A percentile compares a stretch with the other conserved stretches of the same genome.
phyloP scores from a whole-genome alignment of 352 stramenopile genomes.

The Phytophthora sojae region DNA sequence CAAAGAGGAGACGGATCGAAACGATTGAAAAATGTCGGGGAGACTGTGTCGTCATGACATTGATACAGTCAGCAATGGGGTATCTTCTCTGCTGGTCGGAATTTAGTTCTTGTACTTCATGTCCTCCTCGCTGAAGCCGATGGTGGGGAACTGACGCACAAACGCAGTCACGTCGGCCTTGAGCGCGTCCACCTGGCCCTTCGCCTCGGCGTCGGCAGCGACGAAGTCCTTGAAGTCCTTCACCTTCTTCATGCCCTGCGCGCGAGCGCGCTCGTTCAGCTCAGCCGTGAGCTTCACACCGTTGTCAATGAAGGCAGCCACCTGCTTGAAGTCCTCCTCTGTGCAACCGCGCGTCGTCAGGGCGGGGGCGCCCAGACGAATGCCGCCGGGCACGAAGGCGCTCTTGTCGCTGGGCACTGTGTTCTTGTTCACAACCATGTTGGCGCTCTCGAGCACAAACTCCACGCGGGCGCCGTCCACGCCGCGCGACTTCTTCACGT shows the following conservation, averaged over 20 bases:
- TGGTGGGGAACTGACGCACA: slow-evolving; percentile 95
- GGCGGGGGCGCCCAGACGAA: slow-evolving; percentile 96
- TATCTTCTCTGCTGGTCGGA: slow-evolving; percentile 16
- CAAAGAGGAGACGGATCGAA: slow-evolving; percentile 19
- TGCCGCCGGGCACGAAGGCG: slow-evolving; percentile 96
- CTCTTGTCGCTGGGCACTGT: slow-evolving; percentile 98
- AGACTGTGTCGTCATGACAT: slow-evolving; percentile 19
- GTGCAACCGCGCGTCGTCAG: slow-evolving; percentile 96
- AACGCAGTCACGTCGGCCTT: slow-evolving; percentile 93
- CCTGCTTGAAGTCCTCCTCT: slow-evolving; percentile 95
- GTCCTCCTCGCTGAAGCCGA: slow-evolving; percentile 96
- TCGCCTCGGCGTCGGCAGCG: slow-evolving; percentile 49
- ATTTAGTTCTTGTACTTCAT: slow-evolving; percentile 90
- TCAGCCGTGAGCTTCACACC: slow-evolving; percentile 94
- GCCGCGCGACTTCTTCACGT: slow-evolving; percentile 95
- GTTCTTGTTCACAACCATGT: slow-evolving; percentile 99
- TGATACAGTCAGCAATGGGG: slow-evolving; percentile 12
- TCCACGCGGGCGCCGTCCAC: slow-evolving; percentile 97
- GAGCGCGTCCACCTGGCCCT: slow-evolving; percentile 78
- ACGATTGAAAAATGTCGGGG: slow-evolving; percentile 11
- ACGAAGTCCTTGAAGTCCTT: slow-evolving; percentile 90
- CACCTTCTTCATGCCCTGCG: slow-evolving; percentile 97
- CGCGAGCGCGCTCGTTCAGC: slow-evolving; percentile 90
- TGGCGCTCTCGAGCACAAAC: slow-evolving; percentile 95
- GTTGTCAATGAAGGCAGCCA: slow-evolving; percentile 96